Base-by-base conservation (phyloP, 106 monocot species). In the Phalaenopsis aphrodite region DNA sequence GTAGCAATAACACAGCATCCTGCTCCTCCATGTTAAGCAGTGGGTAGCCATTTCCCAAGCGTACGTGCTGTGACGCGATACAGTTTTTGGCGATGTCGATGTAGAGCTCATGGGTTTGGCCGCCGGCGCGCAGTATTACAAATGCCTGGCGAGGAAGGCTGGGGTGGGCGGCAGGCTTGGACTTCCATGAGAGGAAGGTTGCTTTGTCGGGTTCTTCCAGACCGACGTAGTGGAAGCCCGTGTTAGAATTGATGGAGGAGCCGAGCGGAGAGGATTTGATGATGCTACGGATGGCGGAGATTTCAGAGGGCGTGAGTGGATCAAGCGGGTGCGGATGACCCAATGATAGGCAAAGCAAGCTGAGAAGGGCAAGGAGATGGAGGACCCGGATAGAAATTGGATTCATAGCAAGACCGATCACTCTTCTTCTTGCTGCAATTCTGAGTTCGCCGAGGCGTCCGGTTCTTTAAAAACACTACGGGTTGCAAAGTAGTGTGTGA, bases 191-290 rank as follows among this genome's bases (percentile, higher is more conserved):
- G 74, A 86, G 83, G 46, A 94, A 18, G 16, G 78, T 74, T 42
- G 78, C 41, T 78, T 94, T 91, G 78, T 94, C 88, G 76, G 89
- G 89, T 15, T 89, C 91, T 72, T 89, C 89, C 38, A 94, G 88
- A 67, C 91, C 89, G 55, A 94, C 86, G 66, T 91, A 89, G 78
- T 94, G 91, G 91, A 94, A 94, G 81, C 55, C 21, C 2, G 85
- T 56, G 83, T n/a, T 0, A 52, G 37, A 15, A 78, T 42, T 24
- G 1, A 52, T 52, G 52, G 52, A 14, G 52, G 89, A 78, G 17
- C 2, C 61, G 41, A 79, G 75, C 5, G 65, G 21, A 37, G 91
- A 89, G 79, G 83, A 42, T 7, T 76, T 81, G 52, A 88, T 75
- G 55, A 78, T 78, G 55, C 38, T 19, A 30, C 67, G 81, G 64